Base-by-base conservation (phyloP, 2,329 filamentous ascomycete genomes). In the Aspergillus texensis region DNA sequence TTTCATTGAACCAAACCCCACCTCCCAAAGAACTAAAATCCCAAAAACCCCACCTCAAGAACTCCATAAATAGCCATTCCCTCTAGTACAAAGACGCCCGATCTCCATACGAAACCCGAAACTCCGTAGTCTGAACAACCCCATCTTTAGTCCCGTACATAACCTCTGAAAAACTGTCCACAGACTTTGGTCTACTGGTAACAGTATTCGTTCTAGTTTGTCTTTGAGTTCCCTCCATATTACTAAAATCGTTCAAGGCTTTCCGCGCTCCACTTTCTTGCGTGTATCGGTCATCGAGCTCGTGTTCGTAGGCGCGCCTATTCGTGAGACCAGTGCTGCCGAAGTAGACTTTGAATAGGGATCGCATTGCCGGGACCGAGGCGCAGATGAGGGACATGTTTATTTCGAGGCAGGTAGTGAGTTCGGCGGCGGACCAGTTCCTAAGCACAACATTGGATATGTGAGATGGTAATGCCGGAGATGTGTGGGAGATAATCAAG, bases 331-430 rank as follows among this genome's bases (percentile, higher is more conserved):
- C 19, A 30, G 8, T 53, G 30, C 50, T 34, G 50, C 50, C 50
- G 3, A 53, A 53, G 16, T 34, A 53, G 28, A 53, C 50, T 21
- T 53, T 53, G 30, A 53, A 53, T 6, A 53, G 9, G 14, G 48
- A 52, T 28, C 48, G 48, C 48, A 52, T 52, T n/a, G 48, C 26
- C 6, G 48, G 48, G 48, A 53, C 19, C 10, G 50, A 53, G 9
- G 50, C 50, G 14, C 50, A 53, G n/a, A 53, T 53, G 28, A 53
- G 50, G 9, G 28, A 53, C 50, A 53, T 53, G 30, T 53, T 53
- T 10, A 53, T 53, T 21, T 53, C 50, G 19, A 53, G 50, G 11
- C 50, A 34, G 28, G 50, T 53, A 19, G 50, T 53, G 30, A 53
- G 50, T 26, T 53, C 50, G 16, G 50, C 50, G 14, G 50, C 30